These are phyloP conservation scores for Magnaporthiopsis rhizophila DNA, from an alignment of 2,329 filamentous ascomycete species.

Conservation along the genomic window DNA sequence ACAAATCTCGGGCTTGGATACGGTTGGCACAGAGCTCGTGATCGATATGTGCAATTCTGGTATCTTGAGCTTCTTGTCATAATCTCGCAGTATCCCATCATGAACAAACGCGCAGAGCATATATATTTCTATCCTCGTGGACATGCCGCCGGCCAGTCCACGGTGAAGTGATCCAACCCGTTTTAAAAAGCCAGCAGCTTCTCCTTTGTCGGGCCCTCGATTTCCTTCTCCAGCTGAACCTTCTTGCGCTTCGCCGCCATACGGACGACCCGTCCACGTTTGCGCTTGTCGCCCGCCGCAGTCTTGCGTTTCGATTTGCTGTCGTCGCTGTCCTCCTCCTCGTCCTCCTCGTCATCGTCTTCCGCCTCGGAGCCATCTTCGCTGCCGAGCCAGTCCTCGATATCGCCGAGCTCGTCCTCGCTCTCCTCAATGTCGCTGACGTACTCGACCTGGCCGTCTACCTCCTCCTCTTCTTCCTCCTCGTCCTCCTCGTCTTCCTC, in stretches of 20 bases:
- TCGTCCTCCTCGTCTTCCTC: conserved; percentile 57
- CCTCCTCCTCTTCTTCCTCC: conserved; percentile 63
- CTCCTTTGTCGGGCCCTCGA: conserved; percentile 30
- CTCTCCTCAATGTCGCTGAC: conserved; percentile 85
- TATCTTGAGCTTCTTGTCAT: conserved; percentile 1
- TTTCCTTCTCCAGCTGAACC: conserved; percentile 64
- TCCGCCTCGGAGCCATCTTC: conserved; percentile 54
- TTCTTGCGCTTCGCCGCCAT: conserved; percentile 54
- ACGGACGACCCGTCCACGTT: conserved; percentile 40
- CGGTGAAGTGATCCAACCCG: not conserved
- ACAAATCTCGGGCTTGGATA: no score
- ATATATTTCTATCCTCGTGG: no score
- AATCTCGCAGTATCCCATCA: not conserved
- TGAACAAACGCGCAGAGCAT: not conserved
- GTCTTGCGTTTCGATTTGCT: conserved; percentile 41
- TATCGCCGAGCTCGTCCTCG: conserved; percentile 68
- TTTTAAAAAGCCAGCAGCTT: conserved; percentile 23
- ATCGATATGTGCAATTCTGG: not conserved
- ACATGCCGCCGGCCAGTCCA: not conserved
- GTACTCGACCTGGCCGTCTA: conserved; percentile 76
- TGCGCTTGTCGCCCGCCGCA: conserved; percentile 48
- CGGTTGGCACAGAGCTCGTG: not conserved
- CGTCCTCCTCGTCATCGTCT: conserved; percentile 51
- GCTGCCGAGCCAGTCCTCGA: conserved; percentile 89
- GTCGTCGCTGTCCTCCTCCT: conserved; percentile 42